Evolutionary conservation across 345 rosid species (phyloP), one percentile per base, ranked within the genome.

Genomic region (Citrus medica): DNA sequence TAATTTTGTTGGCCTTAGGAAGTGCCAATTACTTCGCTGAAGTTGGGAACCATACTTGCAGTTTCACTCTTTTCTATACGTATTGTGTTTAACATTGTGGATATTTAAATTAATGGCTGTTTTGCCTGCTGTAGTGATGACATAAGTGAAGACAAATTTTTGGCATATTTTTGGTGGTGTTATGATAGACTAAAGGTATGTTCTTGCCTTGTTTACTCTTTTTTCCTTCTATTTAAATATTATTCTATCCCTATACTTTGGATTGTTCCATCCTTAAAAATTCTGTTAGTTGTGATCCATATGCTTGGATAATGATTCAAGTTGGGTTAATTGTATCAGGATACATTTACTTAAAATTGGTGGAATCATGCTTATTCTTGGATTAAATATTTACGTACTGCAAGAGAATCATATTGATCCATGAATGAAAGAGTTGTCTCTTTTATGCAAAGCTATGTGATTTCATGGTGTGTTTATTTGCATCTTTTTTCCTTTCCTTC

Each of bases 121-220:
- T 58, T 51, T 83, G 74, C 33, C 61, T 79, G 76, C 35, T 89
- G 84, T 93, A 95, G 99, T 71, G 82, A 79, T 74, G 95, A 96
- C 78, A 91, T 96, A 80, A 77, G 89, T 78, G 89, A 91, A 85
- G 97, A 92, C 85, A 96, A 94, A 64, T 96, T 89, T 86, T 79
- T 96, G 86, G 88, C 89, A 25, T 94, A 96, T 86, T 96, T 96
- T 84, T 94, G 99, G 99, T 92, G 94, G 93, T 96, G 99, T 83
- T 92, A 84, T 79, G 89, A 88, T 72, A 89, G 88, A 67, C 89
- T 96, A n/a, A 96, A 96, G 98, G 99, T 94, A 78, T 46, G 73
- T 22, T 72, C 28, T 64, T 13, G 62, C 56, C 58, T 38, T 37
- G 25, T 33, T 74, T 13, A 13, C 71, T 42, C 48, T 16, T 16